Base-by-base conservation (phyloP, 2,329 filamentous ascomycete species). In the Neophaeococcomyces aloes region DNA sequence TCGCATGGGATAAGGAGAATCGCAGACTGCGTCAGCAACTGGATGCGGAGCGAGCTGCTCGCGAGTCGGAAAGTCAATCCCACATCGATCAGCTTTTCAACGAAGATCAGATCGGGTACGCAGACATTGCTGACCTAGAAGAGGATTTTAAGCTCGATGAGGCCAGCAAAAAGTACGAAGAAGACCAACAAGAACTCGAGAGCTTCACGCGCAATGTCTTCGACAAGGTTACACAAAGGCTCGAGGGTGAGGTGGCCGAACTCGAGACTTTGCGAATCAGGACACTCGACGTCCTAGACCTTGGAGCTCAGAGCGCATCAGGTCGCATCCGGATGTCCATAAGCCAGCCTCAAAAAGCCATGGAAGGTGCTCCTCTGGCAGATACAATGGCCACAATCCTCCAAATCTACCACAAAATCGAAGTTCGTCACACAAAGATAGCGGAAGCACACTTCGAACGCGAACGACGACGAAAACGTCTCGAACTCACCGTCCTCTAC, bases 91-190 rank as follows among this genome's bases (percentile, higher is more conserved):
- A 65, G 1, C 61, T 76, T 1, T 77, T 75, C 59, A 70, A 76
- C 49, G 66, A 66, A 38, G 68, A 75, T 43, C 68, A 75, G 50
- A 75, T 77, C 34, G 72, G 71, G 0, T 76, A 77, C 55, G 71
- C 71, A 10, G 72, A 76, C 38, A 73, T 77, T 51, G 69, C 68
- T 29, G 63, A 64, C 13, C 59, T 76, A 7, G 74, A 77, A 53
- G 66, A 71, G 38, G 71, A 75, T 23, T 74, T 74, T 51, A 72
- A 72, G 45, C 65, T 70, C 43, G 64, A 63, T 7, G 74, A 77
- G 55, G 66, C 65, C 35, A 64, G 67, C 25, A 60, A 63, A 30
- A 71, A 72, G 49, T 64, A 70, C n/a, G 64, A 69, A 34, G 72
- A 76, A 56, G 72, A 74, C 47, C 61, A 68, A 32, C 61, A 62